phyloP scores from a whole-genome alignment of 805 yeast genomes.

The Kodamaea jinghongensis region DNA sequence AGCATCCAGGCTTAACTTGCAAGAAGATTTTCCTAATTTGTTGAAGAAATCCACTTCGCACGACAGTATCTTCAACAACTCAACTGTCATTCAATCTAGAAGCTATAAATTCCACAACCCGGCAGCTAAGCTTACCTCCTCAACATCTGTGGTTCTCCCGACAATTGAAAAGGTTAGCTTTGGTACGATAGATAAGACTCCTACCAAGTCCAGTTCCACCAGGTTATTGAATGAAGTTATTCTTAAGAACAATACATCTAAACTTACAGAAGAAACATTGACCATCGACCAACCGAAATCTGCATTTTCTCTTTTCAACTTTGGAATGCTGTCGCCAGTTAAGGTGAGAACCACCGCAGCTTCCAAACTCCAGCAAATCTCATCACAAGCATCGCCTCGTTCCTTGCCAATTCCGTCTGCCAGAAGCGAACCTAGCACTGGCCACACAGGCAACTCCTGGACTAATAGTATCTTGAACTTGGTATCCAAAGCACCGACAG shows the following conservation, averaged over 20 bases:
- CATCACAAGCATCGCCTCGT: no score
- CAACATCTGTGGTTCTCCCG: constrained; percentile 21
- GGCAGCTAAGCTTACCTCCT: constrained; percentile 22
- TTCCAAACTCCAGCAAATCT: no score
- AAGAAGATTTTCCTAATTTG: constrained; percentile 27
- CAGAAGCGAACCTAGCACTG: no score
- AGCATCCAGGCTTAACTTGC: constrained; percentile 31
- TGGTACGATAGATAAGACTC: constrained; percentile 4
- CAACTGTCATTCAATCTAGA: constrained; percentile 4
- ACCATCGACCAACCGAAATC: constrained; percentile 4
- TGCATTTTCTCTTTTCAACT: constrained; percentile 19
- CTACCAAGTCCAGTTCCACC: constrained; percentile 1
- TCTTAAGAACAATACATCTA: constrained; percentile 7
- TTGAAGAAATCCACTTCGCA: constrained; percentile 24
- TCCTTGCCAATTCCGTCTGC: no score
- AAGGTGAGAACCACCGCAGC: constrained; percentile 4
- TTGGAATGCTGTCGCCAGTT: constrained; percentile 18
- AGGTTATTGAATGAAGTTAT: constrained; percentile 17
- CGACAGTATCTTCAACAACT: constrained; percentile 20
- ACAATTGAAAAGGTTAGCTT: constrained; percentile 33
- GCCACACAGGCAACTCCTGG: constrained; percentile 25
- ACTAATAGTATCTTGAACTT: constrained; percentile 28
- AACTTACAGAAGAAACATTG: not conserved
- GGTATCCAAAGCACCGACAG: constrained; percentile 14
- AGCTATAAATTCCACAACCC: constrained; percentile 37